Evolutionary conservation across 768 basidiomycete species (phyloP).

Genomic region (Candolleomyces efflorescens): DNA sequence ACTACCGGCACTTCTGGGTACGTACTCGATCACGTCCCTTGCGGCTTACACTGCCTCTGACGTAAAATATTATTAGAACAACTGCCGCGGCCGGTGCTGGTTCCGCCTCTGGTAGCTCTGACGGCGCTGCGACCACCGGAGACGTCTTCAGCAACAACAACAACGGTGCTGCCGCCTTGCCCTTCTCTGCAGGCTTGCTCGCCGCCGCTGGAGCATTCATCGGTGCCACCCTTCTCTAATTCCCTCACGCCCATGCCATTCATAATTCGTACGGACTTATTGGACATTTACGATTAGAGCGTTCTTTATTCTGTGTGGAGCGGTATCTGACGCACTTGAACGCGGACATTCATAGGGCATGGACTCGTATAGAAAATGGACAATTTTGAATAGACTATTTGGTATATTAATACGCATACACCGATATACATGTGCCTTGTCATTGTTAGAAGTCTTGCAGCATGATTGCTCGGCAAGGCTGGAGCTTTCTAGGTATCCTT

Average conservation of each 20-base stretch:
- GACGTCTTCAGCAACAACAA: conserved; percentile 12
- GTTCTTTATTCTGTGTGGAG: background rate
- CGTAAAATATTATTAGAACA: background rate
- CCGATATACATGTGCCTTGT: too few species aligned
- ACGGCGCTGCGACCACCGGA: conserved; percentile 14
- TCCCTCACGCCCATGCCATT: background rate
- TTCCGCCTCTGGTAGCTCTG: conserved; percentile 11
- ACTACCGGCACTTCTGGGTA: conserved; percentile 5
- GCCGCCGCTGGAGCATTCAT: conserved; percentile 22
- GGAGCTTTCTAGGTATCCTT: too few species aligned
- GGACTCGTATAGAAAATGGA: too few species aligned
- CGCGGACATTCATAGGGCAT: too few species aligned
- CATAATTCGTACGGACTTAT: conserved; percentile 18
- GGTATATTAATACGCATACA: too few species aligned
- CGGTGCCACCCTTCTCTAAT: conserved; percentile 7
- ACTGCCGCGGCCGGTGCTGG: background rate
- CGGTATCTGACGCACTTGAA: background rate
- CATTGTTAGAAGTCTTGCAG: too few species aligned
- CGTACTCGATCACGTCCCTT: background rate
- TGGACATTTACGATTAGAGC: background rate
- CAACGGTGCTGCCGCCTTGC: conserved; percentile 17
- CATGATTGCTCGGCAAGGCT: too few species aligned
- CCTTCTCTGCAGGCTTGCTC: conserved; percentile 22
- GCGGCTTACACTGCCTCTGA: background rate
- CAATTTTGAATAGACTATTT: too few species aligned